These are phyloP conservation scores for Macrophomina phaseolina DNA, from an alignment of 2,329 filamentous ascomycete species.

Conservation along the genomic window DNA sequence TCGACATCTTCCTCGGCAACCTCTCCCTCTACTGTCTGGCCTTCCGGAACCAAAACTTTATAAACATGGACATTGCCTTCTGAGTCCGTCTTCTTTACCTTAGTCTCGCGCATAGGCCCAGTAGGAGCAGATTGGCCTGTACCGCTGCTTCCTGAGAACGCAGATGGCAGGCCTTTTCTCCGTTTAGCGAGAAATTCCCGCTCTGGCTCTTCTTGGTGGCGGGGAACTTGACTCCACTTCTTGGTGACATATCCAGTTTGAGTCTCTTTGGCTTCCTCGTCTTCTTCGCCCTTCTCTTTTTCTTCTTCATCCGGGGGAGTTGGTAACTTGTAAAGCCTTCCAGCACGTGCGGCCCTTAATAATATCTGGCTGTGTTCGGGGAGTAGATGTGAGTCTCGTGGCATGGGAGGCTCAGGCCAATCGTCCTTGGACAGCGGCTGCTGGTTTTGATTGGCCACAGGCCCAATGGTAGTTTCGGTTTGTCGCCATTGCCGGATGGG, in stretches of 20 bases:
- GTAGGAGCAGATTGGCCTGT: constrained; percentile 3
- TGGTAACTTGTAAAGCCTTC: constrained; percentile 75
- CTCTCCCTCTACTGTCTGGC: constrained; percentile 80
- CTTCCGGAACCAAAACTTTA: constrained; percentile 80
- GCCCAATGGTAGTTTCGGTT: constrained; percentile 68
- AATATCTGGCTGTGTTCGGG: constrained; percentile 82
- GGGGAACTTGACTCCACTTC: constrained; percentile 64
- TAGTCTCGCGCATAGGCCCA: constrained; percentile 73
- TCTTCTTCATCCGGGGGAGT: constrained; percentile 68
- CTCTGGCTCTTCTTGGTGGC: constrained; percentile 63
- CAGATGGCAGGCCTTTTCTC: constrained; percentile 62
- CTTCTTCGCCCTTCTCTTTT: constrained; percentile 53
- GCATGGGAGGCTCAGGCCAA: constrained; percentile 86
- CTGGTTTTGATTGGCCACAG: constrained; percentile 63
- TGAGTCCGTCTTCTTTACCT: constrained; percentile 77
- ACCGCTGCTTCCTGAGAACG: constrained; percentile 32
- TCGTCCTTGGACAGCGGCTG: constrained; percentile 54
- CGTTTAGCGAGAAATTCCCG: constrained; percentile 68
- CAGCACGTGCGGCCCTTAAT: constrained; percentile 79
- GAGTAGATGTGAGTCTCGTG: constrained; percentile 80
- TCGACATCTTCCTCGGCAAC: constrained; percentile 65
- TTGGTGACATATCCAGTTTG: constrained; percentile 61
- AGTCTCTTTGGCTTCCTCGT: constrained; percentile 48
- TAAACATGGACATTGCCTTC: constrained; percentile 82
- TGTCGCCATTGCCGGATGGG: constrained; percentile 91